Evolutionary conservation across 306 rosid genomes (phyloP).

Genomic region (Begonia fuchsioides): DNA sequence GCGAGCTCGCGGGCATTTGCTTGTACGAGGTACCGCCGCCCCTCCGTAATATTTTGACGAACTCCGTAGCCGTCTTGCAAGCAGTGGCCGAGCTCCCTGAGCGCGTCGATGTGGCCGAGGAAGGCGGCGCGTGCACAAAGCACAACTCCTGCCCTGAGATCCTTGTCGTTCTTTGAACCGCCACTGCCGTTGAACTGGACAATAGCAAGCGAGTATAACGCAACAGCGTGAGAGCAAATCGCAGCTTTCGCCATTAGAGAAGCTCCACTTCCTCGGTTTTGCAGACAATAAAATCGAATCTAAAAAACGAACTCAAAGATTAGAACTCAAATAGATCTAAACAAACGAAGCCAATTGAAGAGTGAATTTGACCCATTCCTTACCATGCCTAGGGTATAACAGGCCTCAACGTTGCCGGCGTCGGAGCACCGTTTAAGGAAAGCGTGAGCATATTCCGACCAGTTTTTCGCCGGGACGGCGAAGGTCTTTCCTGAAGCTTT

Average conservation of each 20-base stretch:
- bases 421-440: conserved; percentile 69
- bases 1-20: conserved; percentile 92
- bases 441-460: conserved; percentile 69
- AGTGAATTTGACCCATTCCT: conserved; percentile 13
- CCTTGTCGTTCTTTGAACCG: conserved; percentile 70
- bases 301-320: conserved; percentile 9
- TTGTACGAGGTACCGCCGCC: conserved; percentile 64
- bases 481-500: conserved; percentile 46
- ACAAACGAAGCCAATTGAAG: too few relatives aligned
- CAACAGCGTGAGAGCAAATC: conserved; percentile 73
- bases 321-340: too few relatives aligned
- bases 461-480: conserved; percentile 36
- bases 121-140: conserved; percentile 85
- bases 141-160: conserved; percentile 77
- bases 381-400: conserved; percentile 91
- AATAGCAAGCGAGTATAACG: conserved; percentile 66
- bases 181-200: conserved; percentile 98
- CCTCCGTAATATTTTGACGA: conserved; percentile 65
- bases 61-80: conserved; percentile 94
- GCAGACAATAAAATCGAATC: conserved; percentile 89
- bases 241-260: conserved; percentile 87
- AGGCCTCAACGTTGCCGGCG: conserved; percentile 77
- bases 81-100: conserved; percentile 85
- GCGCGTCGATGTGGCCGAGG: conserved; percentile 80
- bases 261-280: conserved; percentile 68